Evolutionary conservation across 441 rosid species (phyloP), one percentile per base, ranked within the genome.

Genomic region (Croton setiger): DNA sequence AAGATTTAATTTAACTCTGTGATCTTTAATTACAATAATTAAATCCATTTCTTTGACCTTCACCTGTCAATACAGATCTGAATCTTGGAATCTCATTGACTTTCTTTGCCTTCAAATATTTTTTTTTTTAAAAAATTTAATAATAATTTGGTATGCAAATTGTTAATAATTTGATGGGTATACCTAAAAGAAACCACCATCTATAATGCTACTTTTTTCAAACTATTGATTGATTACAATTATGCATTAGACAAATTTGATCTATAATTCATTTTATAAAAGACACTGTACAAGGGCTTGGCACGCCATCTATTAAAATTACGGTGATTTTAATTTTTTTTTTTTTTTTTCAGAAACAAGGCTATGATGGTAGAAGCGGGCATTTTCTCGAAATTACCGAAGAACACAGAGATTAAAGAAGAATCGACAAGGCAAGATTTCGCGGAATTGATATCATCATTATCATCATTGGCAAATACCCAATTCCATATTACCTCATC

Each of bases 331-430:
- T n/a, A 11, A 15, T 43, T 18, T 8, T 17, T 21, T 60, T 64
- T 5, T 27, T 18, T 52, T 70, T 35, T 13, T 58, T 80, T 77
- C 86, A 94, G 98, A 85, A 90, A 75, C 90, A 91, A 88, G 86
- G 86, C 83, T 0, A 78, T 91, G 11, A 90, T 88, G 86, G 85
- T 84, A 65, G 93, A 86, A 79, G 92, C 93, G 52, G 94, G 92
- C 70, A 84, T 94, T 53, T 75, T 89, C 55, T 77, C 90, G 75
- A 94, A 84, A 67, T 79, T 91, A 49, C 96, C 96, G 0, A 85
- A 78, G 61, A 71, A 79, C 49, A 64, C 75, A 0, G 80, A 79
- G 43, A 60, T 1, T 63, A 69, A 79, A 31, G 92, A 88, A 59
- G 87, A 91, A 69, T 68, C 76, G 77, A 84, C 86, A 64, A 80